Evolutionary conservation across 139 green algal species (phyloP), one percentile per base, ranked within the genome.

Genomic region (Haematococcus lacustris): DNA sequence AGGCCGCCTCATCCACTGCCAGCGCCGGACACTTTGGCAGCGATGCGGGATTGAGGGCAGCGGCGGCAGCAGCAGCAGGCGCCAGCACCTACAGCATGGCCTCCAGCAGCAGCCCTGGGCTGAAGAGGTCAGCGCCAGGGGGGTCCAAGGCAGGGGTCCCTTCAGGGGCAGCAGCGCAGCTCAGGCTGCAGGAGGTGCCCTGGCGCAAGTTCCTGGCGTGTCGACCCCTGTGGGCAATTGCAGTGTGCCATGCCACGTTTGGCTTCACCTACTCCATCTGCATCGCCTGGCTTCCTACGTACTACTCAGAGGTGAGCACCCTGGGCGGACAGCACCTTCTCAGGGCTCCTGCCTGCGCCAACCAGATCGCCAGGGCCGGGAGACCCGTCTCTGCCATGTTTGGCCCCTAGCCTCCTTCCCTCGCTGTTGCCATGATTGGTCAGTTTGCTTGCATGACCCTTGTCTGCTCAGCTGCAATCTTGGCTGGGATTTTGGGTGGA

Each of bases 191-290:
- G 21, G 76, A 77, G 1, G 33, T 81, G 23, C 76, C 76, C 0
- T 81, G 76, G 76, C 17, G 66, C 2, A 34, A 75, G 66, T 75
- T 81, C 47, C 32, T 68, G 1, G 38, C 25, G 4, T 73, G 57
- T 40, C 57, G 41, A 0, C 38, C 60, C 0, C 70, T 81, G 34
- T 81, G 76, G 76, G 71, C 71, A 0, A 71, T 81, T 21, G 63
- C 63, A 3, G 21, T 69, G 63, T 64, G 53, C 17, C 63, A 69
- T 30, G 34, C 63, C 4, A 69, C 35, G 37, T 69, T 69, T 51
- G 63, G 63, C 35, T 32, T 69, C 63, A 51, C 63, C n/a, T 69
- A 69, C 63, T 51, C 7, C 70, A 50, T 50, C n/a, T 37, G 25
- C 4, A 33, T 51, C 2, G 33, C 21, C 6, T 62, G 17, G 68